Percentiles rank a stretch among this genome's conserved stretches.
Conservation (phyloP, 306 rosid genomes). For the Vicia faba region DNA sequence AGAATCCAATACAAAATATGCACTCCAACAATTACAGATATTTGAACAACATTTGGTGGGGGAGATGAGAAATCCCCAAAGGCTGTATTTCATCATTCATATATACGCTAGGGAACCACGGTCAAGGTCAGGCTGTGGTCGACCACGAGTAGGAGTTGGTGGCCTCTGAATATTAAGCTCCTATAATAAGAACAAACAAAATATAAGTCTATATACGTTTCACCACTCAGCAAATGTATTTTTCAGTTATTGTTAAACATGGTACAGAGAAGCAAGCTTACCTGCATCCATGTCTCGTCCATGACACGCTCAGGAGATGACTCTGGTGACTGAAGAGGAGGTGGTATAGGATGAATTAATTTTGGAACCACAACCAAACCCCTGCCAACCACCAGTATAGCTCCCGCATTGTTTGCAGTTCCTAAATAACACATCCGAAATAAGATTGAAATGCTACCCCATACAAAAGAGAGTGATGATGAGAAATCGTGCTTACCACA, state of each 20-base stretch:
- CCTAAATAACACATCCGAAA: slow-evolving; percentile 49
- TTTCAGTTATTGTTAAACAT: slow-evolving; percentile 9
- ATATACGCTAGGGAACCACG: slow-evolving; percentile 97
- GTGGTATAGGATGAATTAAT: slow-evolving; percentile 95
- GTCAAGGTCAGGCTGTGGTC: slow-evolving; percentile 98
- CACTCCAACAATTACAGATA: slow-evolving; percentile 31
- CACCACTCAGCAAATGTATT: slow-evolving; percentile 8
- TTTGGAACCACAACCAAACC: slow-evolving; percentile 99
- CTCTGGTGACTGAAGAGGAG: slow-evolving; percentile 96
- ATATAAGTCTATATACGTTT: slow-evolving; percentile 52
- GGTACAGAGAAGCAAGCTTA: slow-evolving; percentile 34
- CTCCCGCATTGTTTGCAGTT: slow-evolving; percentile 99
- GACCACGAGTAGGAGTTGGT: slow-evolving; percentile 97
- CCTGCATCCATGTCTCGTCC: slow-evolving; percentile 99
- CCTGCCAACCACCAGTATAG: slow-evolving; percentile 95
- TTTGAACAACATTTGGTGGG: slow-evolving; percentile 29
- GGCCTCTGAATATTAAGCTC: slow-evolving; percentile 99
- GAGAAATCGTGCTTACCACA: slow-evolving; percentile 67
- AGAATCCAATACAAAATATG: slow-evolving; percentile 25
- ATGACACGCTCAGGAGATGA: slow-evolving; percentile 88
- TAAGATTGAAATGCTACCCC: slow-evolving; percentile 41
- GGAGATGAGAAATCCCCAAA: slow-evolving; percentile 22
- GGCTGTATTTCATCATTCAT: slow-evolving; percentile 41
- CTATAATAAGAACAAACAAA: slow-evolving; percentile 41
- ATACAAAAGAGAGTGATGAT: slow-evolving; percentile 10